Base-by-base conservation (phyloP, 805 yeast species). In the Phaffomyces antillensis region DNA sequence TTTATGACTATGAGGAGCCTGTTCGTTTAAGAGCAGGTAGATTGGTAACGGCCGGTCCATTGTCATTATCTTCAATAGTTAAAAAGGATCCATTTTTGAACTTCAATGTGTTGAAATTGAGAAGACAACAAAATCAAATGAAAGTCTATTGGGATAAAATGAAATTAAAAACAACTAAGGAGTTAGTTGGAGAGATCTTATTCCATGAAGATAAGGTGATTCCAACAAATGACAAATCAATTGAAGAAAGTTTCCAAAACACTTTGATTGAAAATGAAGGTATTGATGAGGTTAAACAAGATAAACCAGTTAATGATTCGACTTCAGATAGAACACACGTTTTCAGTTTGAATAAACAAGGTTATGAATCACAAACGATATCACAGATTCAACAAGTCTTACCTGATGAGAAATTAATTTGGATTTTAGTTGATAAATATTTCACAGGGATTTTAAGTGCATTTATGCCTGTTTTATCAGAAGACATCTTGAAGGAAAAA, bases 241-340 rank as follows among this genome's bases (percentile, higher is more conserved):
- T 48, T 2, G 64, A 62, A 36, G 55, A 52, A 36, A 60, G 59
- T 10, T 67, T 70, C 44, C 52, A 61, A 33, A 53, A 58, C 18
- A 59, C 61, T 17, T 45, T 66, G 40, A 49, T 62, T 23, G 71
- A 70, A 40, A 60, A 64, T 38, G 71, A 66, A 44, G 71, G 72
- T 2, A 41, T 65, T 5, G 65, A 60, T 18, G 75, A 70, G 43
- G 54, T 70, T 36, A 16, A 20, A n/a, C 18, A 32, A 32, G 18
- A 32, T 10, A 32, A 32, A 32, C 16, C 35, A 32, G 16, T 5
- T n/a, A n/a, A 17, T 16, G 17, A 32, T 7, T n/a, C 35, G 2
- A 39, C 37, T 8, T 32, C 37, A n/a, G 28, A 36, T 5, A 54
- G 50, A 11, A 48, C 55, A 1, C 54, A 53, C 28, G 37, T 45